Percentiles rank a stretch among this genome's conserved stretches.
Evolutionary conservation across 192 early-diverging fungal genomes (phyloP).

Genomic region (Mortierella hygrophila): DNA sequence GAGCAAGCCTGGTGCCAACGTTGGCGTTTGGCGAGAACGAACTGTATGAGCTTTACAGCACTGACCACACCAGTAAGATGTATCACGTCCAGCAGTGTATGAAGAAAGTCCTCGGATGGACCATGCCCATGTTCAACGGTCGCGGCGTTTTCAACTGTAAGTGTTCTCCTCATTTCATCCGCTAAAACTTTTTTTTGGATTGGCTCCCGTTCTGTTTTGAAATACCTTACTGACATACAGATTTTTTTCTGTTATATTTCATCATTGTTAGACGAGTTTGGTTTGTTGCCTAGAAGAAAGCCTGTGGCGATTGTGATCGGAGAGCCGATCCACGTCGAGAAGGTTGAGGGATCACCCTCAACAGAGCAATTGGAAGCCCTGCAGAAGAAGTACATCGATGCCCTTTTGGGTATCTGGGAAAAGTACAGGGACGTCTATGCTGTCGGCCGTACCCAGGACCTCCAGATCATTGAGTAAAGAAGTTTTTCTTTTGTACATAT

Average conservation of each 20-base stretch:
- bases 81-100: conserved; percentile 79
- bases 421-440: conserved; percentile 81
- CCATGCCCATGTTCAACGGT: conserved; percentile 85
- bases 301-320: conserved; percentile 66
- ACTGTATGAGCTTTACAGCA: conserved; percentile 84
- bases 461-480: conserved; percentile 74
- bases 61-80: conserved; percentile 73
- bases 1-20: conserved; percentile 86
- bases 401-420: conserved; percentile 71
- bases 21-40: conserved; percentile 97
- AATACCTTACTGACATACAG: background rate
- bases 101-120: conserved; percentile 78
- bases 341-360: conserved; percentile 67
- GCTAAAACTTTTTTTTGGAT: too few relatives aligned
- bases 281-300: conserved; percentile 64
- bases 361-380: conserved; percentile 69
- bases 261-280: conserved; percentile 63
- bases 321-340: conserved; percentile 70
- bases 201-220: conserved; percentile 41
- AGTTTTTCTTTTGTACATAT: background rate
- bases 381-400: conserved; percentile 79
- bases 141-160: conserved; percentile 91
- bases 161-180: background rate
- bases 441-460: conserved; percentile 70
- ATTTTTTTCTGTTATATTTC: background rate